Percentiles rank a stretch among this genome's conserved stretches.
Conservation (phyloP, 2,329 filamentous ascomycete genomes). For the Acrodontium crateriforme region DNA sequence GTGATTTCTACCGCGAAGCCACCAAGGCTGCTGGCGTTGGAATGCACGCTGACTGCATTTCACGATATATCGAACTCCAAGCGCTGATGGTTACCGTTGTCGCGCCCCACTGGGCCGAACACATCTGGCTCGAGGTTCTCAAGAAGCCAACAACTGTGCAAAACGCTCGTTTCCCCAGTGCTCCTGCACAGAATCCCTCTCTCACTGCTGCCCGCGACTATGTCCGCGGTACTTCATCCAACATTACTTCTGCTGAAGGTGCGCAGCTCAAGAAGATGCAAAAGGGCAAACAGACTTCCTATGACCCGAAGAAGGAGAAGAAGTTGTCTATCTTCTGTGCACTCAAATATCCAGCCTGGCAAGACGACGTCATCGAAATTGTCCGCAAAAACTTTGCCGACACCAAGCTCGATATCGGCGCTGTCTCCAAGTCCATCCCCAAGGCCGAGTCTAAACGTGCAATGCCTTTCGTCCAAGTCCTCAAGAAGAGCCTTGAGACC, state of each 20-base stretch:
- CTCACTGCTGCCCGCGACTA: slow-evolving; percentile 74
- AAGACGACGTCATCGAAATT: slow-evolving; percentile 76
- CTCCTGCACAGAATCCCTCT: slow-evolving; percentile 49
- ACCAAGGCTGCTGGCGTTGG: slow-evolving; percentile 62
- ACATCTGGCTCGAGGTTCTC: slow-evolving; percentile 86
- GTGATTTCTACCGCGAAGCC: slow-evolving; percentile 81
- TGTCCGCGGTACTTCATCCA: slow-evolving; percentile 58
- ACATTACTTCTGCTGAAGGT: slow-evolving; percentile 75
- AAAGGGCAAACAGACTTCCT: slow-evolving; percentile 75
- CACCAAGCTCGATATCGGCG: slow-evolving; percentile 61
- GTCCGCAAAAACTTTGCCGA: slow-evolving; percentile 57
- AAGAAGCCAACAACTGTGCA: slow-evolving; percentile 65
- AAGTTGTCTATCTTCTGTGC: slow-evolving; percentile 77
- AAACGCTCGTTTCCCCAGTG: slow-evolving; percentile 59
- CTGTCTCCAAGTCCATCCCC: slow-evolving; percentile 59
- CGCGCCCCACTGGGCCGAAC: slow-evolving; percentile 86
- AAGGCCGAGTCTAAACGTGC: slow-evolving; percentile 95
- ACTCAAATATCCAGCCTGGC: slow-evolving; percentile 73
- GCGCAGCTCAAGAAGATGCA: slow-evolving; percentile 74
- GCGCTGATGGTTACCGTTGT: slow-evolving; percentile 70
- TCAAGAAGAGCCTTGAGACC: slow-evolving; percentile 67
- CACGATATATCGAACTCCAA: slow-evolving; percentile 75
- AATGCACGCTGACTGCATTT: slow-evolving; percentile 72
- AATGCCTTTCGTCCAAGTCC: slow-evolving; percentile 83
- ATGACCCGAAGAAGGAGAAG: slow-evolving; percentile 86